phyloP scores from a whole-genome alignment of 306 rosid species.

The Mimosa pudica region DNA sequence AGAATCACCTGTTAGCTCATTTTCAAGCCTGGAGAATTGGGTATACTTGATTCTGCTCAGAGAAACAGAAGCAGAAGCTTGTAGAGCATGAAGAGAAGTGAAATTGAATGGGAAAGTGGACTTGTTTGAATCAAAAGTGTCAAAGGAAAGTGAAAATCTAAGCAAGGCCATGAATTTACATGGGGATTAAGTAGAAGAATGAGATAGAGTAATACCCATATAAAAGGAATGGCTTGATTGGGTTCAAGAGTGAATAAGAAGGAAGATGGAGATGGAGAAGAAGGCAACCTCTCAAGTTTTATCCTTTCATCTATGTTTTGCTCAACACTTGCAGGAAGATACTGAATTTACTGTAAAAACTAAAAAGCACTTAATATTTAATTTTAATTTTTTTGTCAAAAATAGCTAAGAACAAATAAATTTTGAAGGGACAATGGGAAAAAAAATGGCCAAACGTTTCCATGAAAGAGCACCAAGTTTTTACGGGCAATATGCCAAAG shows the following conservation, averaged over 20 bases:
- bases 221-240: neutral
- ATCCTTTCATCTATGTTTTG: neutral
- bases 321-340: neutral
- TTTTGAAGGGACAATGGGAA: too few relatives aligned
- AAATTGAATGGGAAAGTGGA: slow-evolving; percentile 28
- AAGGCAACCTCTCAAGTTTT: neutral
- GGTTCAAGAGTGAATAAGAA: neutral
- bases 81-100: slow-evolving; percentile 37
- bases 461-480: too few relatives aligned
- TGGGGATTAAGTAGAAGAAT: neutral
- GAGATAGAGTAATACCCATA: neutral
- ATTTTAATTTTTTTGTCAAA: neutral
- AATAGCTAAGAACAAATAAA: neutral
- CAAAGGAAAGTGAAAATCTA: slow-evolving; percentile 50
- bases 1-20: slow-evolving; percentile 35
- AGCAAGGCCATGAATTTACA: slow-evolving; percentile 61
- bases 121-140: slow-evolving; percentile 53
- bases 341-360: too few relatives aligned
- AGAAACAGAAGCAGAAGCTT: slow-evolving; percentile 45
- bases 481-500: too few relatives aligned
- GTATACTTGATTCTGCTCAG: slow-evolving; percentile 37
- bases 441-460: too few relatives aligned
- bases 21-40: slow-evolving; percentile 41
- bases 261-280: neutral
- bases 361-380: too few relatives aligned